These are phyloP conservation scores for Calocybe gangraenosa DNA, from an alignment of 768 basidiomycete species.

Conservation along the genomic window DNA sequence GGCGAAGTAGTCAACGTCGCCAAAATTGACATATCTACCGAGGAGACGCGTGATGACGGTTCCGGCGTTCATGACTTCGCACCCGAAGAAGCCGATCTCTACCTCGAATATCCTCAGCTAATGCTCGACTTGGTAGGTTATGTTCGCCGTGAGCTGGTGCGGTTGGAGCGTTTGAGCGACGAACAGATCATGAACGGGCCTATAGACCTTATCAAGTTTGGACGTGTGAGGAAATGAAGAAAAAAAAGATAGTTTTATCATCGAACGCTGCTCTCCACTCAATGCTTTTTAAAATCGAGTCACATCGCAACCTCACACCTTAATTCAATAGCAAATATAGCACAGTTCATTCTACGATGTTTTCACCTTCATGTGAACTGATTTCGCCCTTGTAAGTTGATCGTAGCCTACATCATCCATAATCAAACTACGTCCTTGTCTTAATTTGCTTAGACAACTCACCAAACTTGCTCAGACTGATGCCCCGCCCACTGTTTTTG, in stretches of 20 bases:
- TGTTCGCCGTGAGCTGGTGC: constrained; percentile 63
- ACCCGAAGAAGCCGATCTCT: constrained; percentile 55
- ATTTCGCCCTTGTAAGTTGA: constrained; percentile 78
- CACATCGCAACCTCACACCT: no score
- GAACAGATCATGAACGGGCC: constrained; percentile 37
- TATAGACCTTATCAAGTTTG: constrained; percentile 37
- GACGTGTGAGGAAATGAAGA: constrained; percentile 19
- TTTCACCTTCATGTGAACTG: constrained; percentile 79
- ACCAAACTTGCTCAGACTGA: constrained; percentile 91
- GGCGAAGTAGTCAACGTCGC: constrained; percentile 58
- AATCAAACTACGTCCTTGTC: not conserved
- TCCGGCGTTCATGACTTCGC: constrained; percentile 72
- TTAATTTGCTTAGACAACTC: constrained; percentile 18
- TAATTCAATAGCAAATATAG: no score
- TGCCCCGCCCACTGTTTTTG: constrained; percentile 88
- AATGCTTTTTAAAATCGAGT: not conserved
- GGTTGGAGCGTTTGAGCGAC: constrained; percentile 56
- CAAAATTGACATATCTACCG: constrained; percentile 52
- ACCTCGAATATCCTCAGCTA: constrained; percentile 69
- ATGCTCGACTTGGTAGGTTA: constrained; percentile 71
- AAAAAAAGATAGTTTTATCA: not conserved
- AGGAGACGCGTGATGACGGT: constrained; percentile 59
- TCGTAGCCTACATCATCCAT: constrained; percentile 63
- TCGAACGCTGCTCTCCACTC: not conserved
- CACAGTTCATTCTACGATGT: constrained; percentile 26